A percentile compares a stretch with the other conserved stretches of the same genome.
These are phyloP conservation scores for Huntiella abstrusa DNA, from an alignment of 2,329 filamentous ascomycete species.

Conservation along the genomic window DNA sequence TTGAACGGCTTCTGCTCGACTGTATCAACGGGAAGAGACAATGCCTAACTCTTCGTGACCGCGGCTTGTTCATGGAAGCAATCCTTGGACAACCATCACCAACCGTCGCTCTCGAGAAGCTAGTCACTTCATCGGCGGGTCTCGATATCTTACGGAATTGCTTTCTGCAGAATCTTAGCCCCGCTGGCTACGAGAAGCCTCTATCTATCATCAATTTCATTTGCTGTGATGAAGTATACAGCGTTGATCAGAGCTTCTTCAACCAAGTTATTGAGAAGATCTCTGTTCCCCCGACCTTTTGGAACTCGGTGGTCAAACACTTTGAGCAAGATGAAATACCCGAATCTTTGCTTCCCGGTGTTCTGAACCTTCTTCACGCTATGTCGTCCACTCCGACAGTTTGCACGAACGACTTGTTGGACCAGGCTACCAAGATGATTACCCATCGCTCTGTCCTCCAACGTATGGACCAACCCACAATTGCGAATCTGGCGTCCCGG, in stretches of 20 bases:
- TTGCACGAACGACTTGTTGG: too few species aligned
- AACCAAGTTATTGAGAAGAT: background rate
- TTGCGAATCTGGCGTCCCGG: background rate
- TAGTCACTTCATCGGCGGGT: background rate
- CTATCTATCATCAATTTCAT: background rate
- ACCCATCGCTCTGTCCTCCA: too few species aligned
- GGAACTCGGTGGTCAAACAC: background rate
- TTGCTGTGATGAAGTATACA: background rate
- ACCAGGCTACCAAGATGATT: too few species aligned
- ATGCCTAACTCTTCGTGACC: background rate
- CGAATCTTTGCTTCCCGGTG: background rate
- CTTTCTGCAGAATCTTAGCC: background rate
- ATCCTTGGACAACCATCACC: background rate
- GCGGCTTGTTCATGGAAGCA: conserved; percentile 2
- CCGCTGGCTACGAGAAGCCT: background rate
- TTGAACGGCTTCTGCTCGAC: background rate
- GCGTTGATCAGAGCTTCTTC: background rate
- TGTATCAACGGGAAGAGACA: background rate
- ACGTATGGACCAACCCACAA: background rate
- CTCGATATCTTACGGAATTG: background rate
- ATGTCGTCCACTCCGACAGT: background rate
- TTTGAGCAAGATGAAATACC: background rate
- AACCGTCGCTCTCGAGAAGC: background rate
- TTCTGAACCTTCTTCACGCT: background rate
- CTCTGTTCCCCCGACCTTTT: background rate